A percentile compares a stretch with the other conserved stretches of the same genome.
These are phyloP conservation scores for Talaromyces atroroseus DNA, from an alignment of 2,329 filamentous ascomycete species.

Conservation along the genomic window DNA sequence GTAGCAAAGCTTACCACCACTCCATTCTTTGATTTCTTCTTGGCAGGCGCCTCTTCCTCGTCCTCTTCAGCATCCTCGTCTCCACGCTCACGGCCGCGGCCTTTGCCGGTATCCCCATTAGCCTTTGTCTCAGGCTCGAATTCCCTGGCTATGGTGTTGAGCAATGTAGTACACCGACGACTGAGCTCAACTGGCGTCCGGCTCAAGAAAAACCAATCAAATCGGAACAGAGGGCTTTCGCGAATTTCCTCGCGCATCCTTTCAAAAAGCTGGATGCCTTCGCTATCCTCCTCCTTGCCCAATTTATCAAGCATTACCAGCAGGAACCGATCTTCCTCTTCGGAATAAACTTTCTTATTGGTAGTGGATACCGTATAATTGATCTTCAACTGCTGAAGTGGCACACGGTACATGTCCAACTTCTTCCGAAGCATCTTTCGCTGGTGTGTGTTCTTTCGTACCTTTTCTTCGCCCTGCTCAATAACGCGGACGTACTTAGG, in stretches of 20 bases:
- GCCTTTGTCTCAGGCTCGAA: conserved; percentile 61
- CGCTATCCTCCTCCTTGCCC: conserved; percentile 73
- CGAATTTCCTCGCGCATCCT: conserved; percentile 95
- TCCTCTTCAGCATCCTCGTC: conserved; percentile 78
- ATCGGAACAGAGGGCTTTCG: conserved; percentile 89
- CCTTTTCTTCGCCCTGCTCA: conserved; percentile 86
- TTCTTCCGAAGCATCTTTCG: conserved; percentile 91
- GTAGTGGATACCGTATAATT: conserved; percentile 98
- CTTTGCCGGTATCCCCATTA: conserved; percentile 63
- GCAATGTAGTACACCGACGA: conserved; percentile 83
- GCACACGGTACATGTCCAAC: conserved; percentile 93
- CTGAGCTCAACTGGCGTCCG: conserved; percentile 89
- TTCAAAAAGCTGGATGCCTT: conserved; percentile 61
- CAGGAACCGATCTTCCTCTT: conserved; percentile 94
- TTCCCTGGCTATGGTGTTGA: conserved; percentile 91
- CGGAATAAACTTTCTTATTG: conserved; percentile 99
- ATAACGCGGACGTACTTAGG: conserved; percentile 83
- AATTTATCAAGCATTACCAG: conserved; percentile 88
- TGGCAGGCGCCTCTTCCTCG: conserved; percentile 86
- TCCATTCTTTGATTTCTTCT: conserved; percentile 65
- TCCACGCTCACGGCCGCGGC: conserved; percentile 55
- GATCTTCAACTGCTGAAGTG: conserved; percentile 94
- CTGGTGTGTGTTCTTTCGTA: conserved; percentile 83
- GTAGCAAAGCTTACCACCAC: conserved; percentile 55
- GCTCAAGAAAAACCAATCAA: conserved; percentile 99